Evolutionary conservation across 2,329 filamentous ascomycete species (phyloP), one percentile per base, ranked within the genome.

Genomic region (Ophiostoma perfectum): DNA sequence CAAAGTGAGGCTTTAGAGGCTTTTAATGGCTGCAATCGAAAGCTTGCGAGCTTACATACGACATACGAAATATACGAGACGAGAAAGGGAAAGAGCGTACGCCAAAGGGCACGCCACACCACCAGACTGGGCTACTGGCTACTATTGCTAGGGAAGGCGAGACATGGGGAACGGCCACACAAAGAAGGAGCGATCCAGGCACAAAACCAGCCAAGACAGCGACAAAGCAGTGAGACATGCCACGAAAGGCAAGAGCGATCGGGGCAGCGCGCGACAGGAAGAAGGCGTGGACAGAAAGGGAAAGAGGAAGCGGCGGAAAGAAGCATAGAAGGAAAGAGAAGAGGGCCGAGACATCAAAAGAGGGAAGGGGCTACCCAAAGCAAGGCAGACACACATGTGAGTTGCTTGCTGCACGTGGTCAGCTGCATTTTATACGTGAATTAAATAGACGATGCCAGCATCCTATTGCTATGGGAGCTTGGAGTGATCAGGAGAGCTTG

Each of bases 131-230:
- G 42, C 7, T 27, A 55, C 49, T 8, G 49, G 27, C 49, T 55
- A 55, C 8, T 14, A 45, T 55, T 55, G n/a, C n/a, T 36, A 14
- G 1, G 55, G 55, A 38, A 60, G 5, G 55, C 18, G 36, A 60
- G 55, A 60, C 55, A 39, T 60, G 55, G 55, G 36, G 36, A 39
- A 39, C 16, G 55, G 7, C 55, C 27, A 12, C 52, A 60, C 49
- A 55, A 60, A 39, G 55, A 39, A 60, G 55, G 55, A 60, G 55
- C 55, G 36, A 60, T 60, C 55, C 55, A 60, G 55, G 55, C 38
- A 60, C 55, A 60, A 60, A 39, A 14, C 55, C 36, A 39, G 55
- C 27, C 36, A 39, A 39, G 55, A 60, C 36, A 60, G 27, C 55
- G 55, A 60, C 36, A 39, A 14, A 27, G n/a, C 12, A 55, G 36